Evolutionary conservation across 345 rosid species (phyloP).

Genomic region (Clarkia xantiana): DNA sequence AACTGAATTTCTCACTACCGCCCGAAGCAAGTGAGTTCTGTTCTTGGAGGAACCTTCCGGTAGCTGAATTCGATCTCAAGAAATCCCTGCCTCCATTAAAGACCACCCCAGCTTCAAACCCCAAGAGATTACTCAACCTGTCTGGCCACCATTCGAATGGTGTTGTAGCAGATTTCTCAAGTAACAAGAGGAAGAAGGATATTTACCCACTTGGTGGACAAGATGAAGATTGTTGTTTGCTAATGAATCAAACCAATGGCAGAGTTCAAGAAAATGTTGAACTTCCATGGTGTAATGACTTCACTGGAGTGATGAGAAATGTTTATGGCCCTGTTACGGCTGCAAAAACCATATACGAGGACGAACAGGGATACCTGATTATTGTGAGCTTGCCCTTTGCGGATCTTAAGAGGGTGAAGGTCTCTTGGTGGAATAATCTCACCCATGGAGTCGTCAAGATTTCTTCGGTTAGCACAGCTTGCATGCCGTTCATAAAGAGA

Average conservation of each 20-base stretch:
- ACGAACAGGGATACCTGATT: conserved; percentile 33
- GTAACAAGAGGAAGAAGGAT: conserved; percentile 36
- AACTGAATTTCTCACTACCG: conserved; percentile 30
- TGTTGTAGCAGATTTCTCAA: conserved; percentile 20
- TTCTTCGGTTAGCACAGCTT: conserved; percentile 36
- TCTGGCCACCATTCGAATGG: conserved; percentile 23
- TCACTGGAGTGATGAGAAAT: conserved; percentile 44
- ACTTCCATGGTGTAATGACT: conserved; percentile 32
- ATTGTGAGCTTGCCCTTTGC: conserved; percentile 43
- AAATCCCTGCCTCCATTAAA: conserved; percentile 21
- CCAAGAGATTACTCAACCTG: conserved; percentile 31
- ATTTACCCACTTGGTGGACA: conserved; percentile 14
- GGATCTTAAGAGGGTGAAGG: conserved; percentile 46
- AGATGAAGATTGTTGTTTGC: conserved; percentile 24
- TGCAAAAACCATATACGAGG: conserved; percentile 47
- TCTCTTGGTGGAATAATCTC: conserved; percentile 42
- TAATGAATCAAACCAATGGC: conserved; percentile 14
- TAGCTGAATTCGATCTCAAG: conserved; percentile 38
- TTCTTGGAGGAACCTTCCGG: conserved; percentile 42
- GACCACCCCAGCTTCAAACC: conserved; percentile 10
- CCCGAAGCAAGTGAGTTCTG: conserved; percentile 39
- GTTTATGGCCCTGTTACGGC: conserved; percentile 47
- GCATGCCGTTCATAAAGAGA: conserved; percentile 37
- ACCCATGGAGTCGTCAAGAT: conserved; percentile 40
- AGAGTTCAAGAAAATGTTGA: conserved; percentile 24